These are phyloP conservation scores for Colletotrichum sp. DNA, from an alignment of 2,329 filamentous ascomycete species.

Conservation along the genomic window DNA sequence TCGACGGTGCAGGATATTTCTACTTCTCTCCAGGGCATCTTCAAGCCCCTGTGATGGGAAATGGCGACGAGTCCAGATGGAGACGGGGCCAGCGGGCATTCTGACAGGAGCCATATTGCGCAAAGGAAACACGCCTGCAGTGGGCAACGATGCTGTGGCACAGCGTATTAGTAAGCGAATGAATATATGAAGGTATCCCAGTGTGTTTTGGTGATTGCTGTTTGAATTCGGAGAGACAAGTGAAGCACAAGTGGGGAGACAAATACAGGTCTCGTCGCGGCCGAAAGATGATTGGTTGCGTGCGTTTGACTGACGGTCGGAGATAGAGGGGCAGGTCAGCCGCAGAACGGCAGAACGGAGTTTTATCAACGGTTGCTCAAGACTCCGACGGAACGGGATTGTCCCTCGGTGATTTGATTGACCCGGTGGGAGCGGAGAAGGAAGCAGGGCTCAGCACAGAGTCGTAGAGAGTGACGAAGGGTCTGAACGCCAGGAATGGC, in stretches of 20 bases:
- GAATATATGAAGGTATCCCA: constrained; percentile 8
- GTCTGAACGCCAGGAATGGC: not conserved
- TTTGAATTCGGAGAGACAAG: not conserved
- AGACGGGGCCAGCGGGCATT: not conserved
- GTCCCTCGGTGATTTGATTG: not conserved
- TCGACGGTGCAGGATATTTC: not conserved
- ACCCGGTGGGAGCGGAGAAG: not conserved
- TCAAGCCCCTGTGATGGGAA: not conserved
- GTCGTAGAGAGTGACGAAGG: not conserved
- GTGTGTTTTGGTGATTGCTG: not conserved
- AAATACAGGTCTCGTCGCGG: not conserved
- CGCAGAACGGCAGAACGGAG: not conserved
- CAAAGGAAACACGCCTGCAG: not conserved
- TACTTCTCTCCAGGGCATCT: not conserved
- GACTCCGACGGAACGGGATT: not conserved
- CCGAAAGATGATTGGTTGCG: not conserved
- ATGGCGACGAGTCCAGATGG: not conserved
- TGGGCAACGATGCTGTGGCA: not conserved
- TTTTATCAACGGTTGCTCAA: not conserved
- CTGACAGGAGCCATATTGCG: not conserved
- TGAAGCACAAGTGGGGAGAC: not conserved
- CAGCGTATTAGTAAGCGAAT: not conserved
- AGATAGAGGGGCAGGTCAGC: not conserved
- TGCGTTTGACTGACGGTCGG: not conserved
- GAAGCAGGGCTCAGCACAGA: not conserved